Conservation (phyloP, 805 yeast genomes). For the Schizosaccharomyces lindneri region DNA sequence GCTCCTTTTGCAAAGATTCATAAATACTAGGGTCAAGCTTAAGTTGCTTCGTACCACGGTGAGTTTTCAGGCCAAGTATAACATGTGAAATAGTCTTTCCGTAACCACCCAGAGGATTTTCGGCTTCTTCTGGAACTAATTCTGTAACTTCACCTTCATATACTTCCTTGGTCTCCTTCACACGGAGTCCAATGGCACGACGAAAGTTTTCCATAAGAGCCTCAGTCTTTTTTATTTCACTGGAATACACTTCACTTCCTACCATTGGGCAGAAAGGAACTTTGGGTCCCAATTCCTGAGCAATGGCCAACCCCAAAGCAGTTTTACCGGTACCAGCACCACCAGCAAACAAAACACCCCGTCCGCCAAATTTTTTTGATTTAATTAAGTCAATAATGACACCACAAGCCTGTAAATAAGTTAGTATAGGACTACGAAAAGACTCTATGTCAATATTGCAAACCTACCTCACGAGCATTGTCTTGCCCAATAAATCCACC, state of each 20-base stretch:
- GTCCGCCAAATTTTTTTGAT: constrained; percentile 78
- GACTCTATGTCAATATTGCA: not conserved
- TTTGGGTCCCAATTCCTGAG: constrained; percentile 88
- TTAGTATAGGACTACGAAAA: not conserved
- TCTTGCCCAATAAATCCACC: constrained; percentile 73
- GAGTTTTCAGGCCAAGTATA: constrained; percentile 75
- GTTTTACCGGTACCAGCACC: constrained; percentile 98
- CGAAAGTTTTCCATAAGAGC: constrained; percentile 90
- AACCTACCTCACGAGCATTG: constrained; percentile 25
- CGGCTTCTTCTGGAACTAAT: constrained; percentile 83
- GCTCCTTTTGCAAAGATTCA: constrained; percentile 83
- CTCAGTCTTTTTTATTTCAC: constrained; percentile 94
- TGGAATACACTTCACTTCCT: constrained; percentile 77
- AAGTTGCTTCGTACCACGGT: constrained; percentile 69
- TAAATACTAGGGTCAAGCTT: constrained; percentile 81
- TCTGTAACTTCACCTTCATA: constrained; percentile 97
- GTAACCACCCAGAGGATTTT: constrained; percentile 89
- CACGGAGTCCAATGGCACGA: constrained; percentile 76
- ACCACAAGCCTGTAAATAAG: constrained; percentile 43
- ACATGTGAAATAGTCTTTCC: constrained; percentile 93
- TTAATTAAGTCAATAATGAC: constrained; percentile 81
- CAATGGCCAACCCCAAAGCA: constrained; percentile 82
- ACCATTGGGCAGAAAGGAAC: constrained; percentile 96
- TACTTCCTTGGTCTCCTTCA: constrained; percentile 90
- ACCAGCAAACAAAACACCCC: constrained; percentile 87